Conservation (phyloP, 345 rosid species). For the Gossypium ekmanianum region DNA sequence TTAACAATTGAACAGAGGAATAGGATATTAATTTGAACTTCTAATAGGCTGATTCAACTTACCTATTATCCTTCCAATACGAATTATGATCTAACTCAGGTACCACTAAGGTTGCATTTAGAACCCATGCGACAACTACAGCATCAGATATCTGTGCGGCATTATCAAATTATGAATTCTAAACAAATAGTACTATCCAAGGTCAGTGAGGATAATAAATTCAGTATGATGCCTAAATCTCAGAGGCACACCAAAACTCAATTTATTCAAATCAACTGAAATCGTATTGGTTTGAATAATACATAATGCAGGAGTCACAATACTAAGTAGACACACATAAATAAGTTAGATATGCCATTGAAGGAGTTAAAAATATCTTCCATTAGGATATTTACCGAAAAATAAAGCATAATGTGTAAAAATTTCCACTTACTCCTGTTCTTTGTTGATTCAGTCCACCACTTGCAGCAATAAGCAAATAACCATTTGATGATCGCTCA, state of each 20-base stretch:
- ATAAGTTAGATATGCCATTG: not conserved
- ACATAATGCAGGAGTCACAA: not conserved
- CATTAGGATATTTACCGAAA: not conserved
- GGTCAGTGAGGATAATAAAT: not conserved
- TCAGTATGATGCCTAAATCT: not conserved
- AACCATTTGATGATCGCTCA: conserved; percentile 73
- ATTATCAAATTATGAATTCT: conserved; percentile 18
- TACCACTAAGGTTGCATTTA: conserved; percentile 89
- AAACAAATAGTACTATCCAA: conserved; percentile 4
- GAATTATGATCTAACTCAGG: conserved; percentile 98
- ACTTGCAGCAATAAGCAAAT: conserved; percentile 95
- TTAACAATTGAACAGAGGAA: not conserved
- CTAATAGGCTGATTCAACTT: conserved; percentile 13
- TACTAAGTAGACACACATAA: not conserved
- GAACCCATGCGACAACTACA: conserved; percentile 89
- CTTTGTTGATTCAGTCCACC: conserved; percentile 99
- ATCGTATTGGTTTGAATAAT: not conserved
- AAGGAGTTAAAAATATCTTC: conserved; percentile 13
- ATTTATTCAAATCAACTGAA: conserved; percentile 13
- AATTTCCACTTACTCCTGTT: conserved; percentile 78
- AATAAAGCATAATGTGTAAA: conserved; percentile 1
- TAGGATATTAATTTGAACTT: not conserved
- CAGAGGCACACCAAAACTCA: not conserved
- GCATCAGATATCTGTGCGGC: conserved; percentile 87
- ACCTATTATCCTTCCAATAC: conserved; percentile 97